A percentile compares a stretch with the other conserved stretches of the same genome.
Conservation (phyloP, 192 early-diverging fungal genomes). For the Allomyces macrogynus region DNA sequence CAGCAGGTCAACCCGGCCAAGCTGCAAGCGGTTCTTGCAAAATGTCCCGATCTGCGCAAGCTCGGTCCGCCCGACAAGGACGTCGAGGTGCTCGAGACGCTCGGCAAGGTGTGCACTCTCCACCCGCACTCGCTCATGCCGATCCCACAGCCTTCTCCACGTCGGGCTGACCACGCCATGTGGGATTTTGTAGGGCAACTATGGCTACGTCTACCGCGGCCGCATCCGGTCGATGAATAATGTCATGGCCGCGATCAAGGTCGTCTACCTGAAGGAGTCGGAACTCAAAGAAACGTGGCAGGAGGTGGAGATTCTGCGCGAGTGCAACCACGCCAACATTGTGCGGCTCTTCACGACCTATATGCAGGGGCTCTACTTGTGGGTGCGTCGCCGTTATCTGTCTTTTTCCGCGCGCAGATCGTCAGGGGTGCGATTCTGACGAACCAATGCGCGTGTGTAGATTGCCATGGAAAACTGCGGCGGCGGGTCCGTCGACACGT, state of each 20-base stretch:
- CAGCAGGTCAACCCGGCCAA: background rate
- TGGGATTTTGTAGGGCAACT: constrained; percentile 26
- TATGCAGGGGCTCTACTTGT: constrained; percentile 38
- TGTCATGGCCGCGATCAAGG: constrained; percentile 37
- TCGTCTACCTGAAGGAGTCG: constrained; percentile 41
- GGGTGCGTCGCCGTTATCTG: constrained; percentile 10
- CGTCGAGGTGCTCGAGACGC: constrained; percentile 40
- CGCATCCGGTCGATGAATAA: constrained; percentile 7
- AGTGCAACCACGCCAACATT: constrained; percentile 32
- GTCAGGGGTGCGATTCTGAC: too few relatives aligned
- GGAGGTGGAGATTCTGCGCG: constrained; percentile 44
- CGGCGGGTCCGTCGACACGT: constrained; percentile 15
- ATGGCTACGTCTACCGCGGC: constrained; percentile 45
- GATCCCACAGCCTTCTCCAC: too few relatives aligned
- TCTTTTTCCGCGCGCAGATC: too few relatives aligned
- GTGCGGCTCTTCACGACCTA: constrained; percentile 36
- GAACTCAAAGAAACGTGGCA: constrained; percentile 41
- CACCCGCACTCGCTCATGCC: too few relatives aligned
- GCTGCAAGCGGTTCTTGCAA: background rate
- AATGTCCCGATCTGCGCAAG: background rate
- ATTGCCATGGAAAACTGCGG: constrained; percentile 35
- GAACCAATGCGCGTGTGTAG: too few relatives aligned
- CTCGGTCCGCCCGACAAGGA: background rate
- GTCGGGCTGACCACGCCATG: too few relatives aligned
- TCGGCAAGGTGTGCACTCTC: constrained; percentile 20